Evolutionary conservation across 2,329 filamentous ascomycete genomes (phyloP), one percentile per base, ranked within the genome.

Genomic region (Microdochium trichocladiopsis): DNA sequence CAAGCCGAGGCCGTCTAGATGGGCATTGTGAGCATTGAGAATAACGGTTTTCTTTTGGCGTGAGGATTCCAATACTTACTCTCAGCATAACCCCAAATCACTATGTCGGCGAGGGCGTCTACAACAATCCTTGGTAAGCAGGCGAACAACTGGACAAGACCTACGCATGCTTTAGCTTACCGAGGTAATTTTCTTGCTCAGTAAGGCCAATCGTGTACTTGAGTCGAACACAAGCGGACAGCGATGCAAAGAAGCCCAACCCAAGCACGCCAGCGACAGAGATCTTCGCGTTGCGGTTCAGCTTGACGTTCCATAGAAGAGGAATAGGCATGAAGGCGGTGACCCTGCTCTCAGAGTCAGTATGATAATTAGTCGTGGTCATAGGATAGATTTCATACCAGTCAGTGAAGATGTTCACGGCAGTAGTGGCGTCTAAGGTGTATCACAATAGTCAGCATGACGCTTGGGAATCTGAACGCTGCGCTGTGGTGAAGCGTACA

Each of bases 321-420:
- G 56, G 57, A 12, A 59, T 58, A 16, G 57, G 57, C 56, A 58
- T 55, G 21, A 58, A 52, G 12, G 56, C 56, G 9, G 56, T 58
- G 31, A 51, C 33, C 28, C 28, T 31, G 28, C 14, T 31, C 8
- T 14, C 14, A 31, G 28, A 14, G 28, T 31, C 14, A 31, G 28
- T 31, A 8, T 31, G 8, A 31, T 31, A 8, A 8, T 31, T 8
- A 8, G 28, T 31, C 14, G 28, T 31, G 14, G 8, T 8, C 14
- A 14, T 31, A 31, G 28, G 28, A 8, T 31, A 31, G 28, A 31
- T 31, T 8, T 14, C 28, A 8, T 31, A 31, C 56, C 56, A 58
- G 36, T 58, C 56, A 6, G 56, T 56, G 22, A 58, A 48, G 31
- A 58, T 58, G 37, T 59, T 59, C 16, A 58, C 54, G 8, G 57